These are phyloP conservation scores for Pestalotiopsis sp. DNA, from an alignment of 2,329 filamentous ascomycete genomes.

Conservation along the genomic window DNA sequence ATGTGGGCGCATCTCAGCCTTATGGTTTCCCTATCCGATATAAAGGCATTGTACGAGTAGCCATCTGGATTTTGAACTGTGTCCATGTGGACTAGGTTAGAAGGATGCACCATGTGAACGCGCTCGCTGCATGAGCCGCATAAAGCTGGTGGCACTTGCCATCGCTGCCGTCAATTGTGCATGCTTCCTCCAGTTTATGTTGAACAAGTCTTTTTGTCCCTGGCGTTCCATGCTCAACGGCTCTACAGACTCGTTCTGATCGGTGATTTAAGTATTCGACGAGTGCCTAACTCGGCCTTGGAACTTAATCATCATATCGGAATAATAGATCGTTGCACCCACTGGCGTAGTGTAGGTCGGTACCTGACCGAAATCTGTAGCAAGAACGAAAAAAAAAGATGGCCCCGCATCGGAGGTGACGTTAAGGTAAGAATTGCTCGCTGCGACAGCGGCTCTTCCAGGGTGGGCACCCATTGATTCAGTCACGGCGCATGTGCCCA, in stretches of 20 bases:
- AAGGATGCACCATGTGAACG: too few relatives aligned
- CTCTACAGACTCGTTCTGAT: not conserved
- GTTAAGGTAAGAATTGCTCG: not conserved
- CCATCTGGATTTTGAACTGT: not conserved
- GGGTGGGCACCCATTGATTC: not conserved
- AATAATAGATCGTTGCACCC: not conserved
- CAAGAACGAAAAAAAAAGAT: not conserved
- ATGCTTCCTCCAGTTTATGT: too few relatives aligned
- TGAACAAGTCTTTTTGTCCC: not conserved
- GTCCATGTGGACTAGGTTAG: not conserved
- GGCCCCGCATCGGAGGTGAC: constrained; percentile 11
- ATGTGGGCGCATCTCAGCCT: not conserved
- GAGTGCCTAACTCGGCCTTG: not conserved
- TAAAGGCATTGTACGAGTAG: not conserved
- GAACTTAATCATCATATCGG: not conserved
- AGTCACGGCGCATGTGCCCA: not conserved
- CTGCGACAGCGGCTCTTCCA: constrained; percentile 10
- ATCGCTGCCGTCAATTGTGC: too few relatives aligned
- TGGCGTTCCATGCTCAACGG: not conserved
- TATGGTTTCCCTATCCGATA: not conserved
- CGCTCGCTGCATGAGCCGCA: too few relatives aligned
- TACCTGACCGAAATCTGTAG: not conserved
- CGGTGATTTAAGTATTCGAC: too few relatives aligned
- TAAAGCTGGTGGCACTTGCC: too few relatives aligned
- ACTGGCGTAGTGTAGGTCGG: not conserved